Evolutionary conservation across 176 grass and related monocot species (phyloP), one percentile per base, ranked within the genome.

Genomic region (Coix lacrymajobi): DNA sequence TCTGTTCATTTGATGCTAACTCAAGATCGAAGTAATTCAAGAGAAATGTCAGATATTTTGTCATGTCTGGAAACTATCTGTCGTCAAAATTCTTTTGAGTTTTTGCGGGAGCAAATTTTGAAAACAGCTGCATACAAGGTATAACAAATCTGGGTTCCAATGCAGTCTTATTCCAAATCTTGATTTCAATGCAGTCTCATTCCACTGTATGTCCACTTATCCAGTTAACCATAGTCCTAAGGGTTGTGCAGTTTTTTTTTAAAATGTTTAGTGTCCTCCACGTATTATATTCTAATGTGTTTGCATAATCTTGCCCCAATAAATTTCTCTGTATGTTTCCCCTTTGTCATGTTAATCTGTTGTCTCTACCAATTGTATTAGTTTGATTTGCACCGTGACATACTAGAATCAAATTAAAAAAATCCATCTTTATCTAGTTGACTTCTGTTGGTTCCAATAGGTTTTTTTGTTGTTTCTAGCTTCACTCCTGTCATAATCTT

Each of bases 61-160:
- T 76, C 86, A 81, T 93, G 92, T 79, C 82, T 98, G 38, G 92
- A 98, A 65, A 84, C 83, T 73, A 73, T 98, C 41, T 98, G 90
- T 84, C 83, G 72, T 11, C 71, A 93, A 75, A 95, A 98, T 77
- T 85, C 86, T 82, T 98, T 98, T 46, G 84, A 88, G 46, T 95
- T 91, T 89, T 85, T 95, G 67, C 79, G 77, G 29, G 74, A 79
- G 82, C 80, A 62, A 66, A 80, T 98, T 88, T 73, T 98, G 70
- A 82, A 85, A 88, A 88, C 88, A 84, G 88, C 92, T 76, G 96
- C 92, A 34, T 98, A 91, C 74, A 83, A 98, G 96, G 96, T 98
- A 86, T 73, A 64, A 11, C 20, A 71, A 54, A 48, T 70, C 20
- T 45, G 10, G 4, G 75, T 33, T 58, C 28, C 9, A 39, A 9